Conservation (phyloP, 306 rosid species). For the Fragaria ananassa region DNA sequence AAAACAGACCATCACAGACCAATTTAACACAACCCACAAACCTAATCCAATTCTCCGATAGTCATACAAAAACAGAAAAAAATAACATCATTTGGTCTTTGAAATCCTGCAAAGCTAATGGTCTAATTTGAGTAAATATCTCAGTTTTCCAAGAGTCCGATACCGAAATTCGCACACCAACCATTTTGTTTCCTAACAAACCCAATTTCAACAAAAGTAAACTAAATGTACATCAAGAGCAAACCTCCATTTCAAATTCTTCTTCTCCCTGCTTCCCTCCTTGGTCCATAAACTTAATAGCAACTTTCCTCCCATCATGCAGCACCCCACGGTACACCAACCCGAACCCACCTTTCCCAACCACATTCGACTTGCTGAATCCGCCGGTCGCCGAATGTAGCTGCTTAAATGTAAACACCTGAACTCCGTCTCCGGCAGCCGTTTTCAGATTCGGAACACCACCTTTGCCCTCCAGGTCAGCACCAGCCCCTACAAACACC, state of each 20-base stretch:
- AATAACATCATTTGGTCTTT: background rate
- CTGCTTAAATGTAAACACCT: constrained; percentile 85
- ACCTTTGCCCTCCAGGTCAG: constrained; percentile 39
- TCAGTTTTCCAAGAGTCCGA: background rate
- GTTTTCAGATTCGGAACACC: constrained; percentile 56
- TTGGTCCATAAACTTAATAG: constrained; percentile 85
- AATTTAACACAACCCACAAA: constrained; percentile 19
- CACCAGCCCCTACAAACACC: constrained; percentile 40
- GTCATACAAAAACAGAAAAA: background rate
- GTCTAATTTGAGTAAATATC: background rate
- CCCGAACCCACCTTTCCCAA: constrained; percentile 90
- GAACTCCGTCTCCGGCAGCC: constrained; percentile 62
- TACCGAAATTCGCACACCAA: background rate
- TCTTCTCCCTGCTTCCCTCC: constrained; percentile 93
- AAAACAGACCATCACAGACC: constrained; percentile 21
- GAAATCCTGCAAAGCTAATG: background rate
- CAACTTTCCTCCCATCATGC: constrained; percentile 76
- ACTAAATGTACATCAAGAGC: constrained; percentile 19
- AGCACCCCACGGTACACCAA: constrained; percentile 85
- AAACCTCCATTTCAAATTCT: constrained; percentile 85
- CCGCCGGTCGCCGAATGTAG: constrained; percentile 85
- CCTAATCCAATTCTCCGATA: background rate
- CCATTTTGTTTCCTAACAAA: background rate
- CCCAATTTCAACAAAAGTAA: constrained; percentile 7
- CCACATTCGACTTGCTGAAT: constrained; percentile 85